These are phyloP conservation scores for Penicillium decumbens DNA, from an alignment of 2,329 filamentous ascomycete genomes.

Conservation along the genomic window DNA sequence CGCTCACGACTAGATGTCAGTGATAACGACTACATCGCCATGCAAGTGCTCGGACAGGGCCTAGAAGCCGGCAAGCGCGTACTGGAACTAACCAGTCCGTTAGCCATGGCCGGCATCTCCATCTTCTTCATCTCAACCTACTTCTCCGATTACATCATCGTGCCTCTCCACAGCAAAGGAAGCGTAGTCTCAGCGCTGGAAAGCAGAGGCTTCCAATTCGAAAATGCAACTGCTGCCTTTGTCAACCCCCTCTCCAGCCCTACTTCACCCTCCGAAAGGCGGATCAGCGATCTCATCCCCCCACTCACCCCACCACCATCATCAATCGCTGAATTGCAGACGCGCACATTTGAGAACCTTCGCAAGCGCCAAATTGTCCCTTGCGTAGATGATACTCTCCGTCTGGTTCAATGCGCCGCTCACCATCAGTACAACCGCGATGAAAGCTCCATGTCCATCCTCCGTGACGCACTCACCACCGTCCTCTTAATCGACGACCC, in stretches of 20 bases:
- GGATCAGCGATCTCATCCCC: conserved; percentile 25
- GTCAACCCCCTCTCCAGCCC: conserved; percentile 45
- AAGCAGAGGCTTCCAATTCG: conserved; percentile 77
- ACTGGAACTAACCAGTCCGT: conserved; percentile 81
- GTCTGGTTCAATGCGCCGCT: conserved; percentile 78
- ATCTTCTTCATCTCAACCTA: conserved; percentile 99
- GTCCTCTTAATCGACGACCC: conserved; percentile 40
- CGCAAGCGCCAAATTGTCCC: conserved; percentile 70
- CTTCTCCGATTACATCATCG: conserved; percentile 94
- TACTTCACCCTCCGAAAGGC: conserved; percentile 28
- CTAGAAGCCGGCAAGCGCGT: conserved; percentile 89
- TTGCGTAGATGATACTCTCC: conserved; percentile 62
- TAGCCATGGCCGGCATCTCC: conserved; percentile 80
- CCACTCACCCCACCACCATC: conserved; percentile 72
- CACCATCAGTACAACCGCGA: conserved; percentile 44
- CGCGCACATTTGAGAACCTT: conserved; percentile 78
- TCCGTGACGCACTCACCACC: conserved; percentile 38
- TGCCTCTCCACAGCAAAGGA: conserved; percentile 68
- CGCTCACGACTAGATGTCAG: conserved; percentile 65
- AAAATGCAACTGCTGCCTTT: conserved; percentile 64
- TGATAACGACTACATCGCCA: conserved; percentile 76
- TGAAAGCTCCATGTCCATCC: conserved; percentile 36
- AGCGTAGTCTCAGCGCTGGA: conserved; percentile 74
- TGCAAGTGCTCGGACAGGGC: conserved; percentile 84
- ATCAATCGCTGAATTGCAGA: conserved; percentile 72